Percentiles rank a stretch among this genome's conserved stretches.
Evolutionary conservation across 495 filamentous ascomycete genomes (phyloP).

Genomic region (Aspergillus coremiiformis): DNA sequence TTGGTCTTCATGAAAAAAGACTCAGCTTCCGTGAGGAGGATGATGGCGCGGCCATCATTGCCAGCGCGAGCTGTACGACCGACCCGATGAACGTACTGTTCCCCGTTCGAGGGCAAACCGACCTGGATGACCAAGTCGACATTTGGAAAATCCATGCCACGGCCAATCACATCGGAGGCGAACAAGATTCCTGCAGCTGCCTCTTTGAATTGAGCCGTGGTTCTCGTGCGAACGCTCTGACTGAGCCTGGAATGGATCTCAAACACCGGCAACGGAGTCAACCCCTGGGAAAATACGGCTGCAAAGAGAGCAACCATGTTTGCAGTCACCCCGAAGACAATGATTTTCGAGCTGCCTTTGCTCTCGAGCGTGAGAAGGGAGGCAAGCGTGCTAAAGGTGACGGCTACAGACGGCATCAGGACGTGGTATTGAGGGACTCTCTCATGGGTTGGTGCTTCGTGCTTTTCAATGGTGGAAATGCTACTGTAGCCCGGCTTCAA

Average conservation of each 20-base stretch:
- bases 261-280: constrained; percentile 40
- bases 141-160: constrained; percentile 90
- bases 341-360: constrained; percentile 49
- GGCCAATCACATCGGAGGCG: constrained; percentile 63
- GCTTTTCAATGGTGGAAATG: constrained; percentile 55
- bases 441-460: constrained; percentile 54
- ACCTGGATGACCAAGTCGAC: constrained; percentile 87
- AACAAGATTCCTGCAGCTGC: constrained; percentile 50
- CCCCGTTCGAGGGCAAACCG: constrained; percentile 60
- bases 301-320: constrained; percentile 52
- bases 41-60: constrained; percentile 58
- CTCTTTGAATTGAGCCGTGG: constrained; percentile 54
- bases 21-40: constrained; percentile 54
- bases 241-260: constrained; percentile 56
- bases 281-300: constrained; percentile 38
- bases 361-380: constrained; percentile 40
- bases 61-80: constrained; percentile 64
- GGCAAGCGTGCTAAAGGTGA: constrained; percentile 46
- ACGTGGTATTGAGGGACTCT: constrained; percentile 55
- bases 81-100: constrained; percentile 84
- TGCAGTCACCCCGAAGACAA: constrained; percentile 62
- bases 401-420: constrained; percentile 44
- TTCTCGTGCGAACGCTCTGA: constrained; percentile 49
- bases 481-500: constrained; percentile 48
- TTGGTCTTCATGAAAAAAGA: constrained; percentile 51